These are phyloP conservation scores for Physcomitrellopsis africana DNA, from an alignment of 225 moss, liverwort and hornwort species.

Conservation along the genomic window DNA sequence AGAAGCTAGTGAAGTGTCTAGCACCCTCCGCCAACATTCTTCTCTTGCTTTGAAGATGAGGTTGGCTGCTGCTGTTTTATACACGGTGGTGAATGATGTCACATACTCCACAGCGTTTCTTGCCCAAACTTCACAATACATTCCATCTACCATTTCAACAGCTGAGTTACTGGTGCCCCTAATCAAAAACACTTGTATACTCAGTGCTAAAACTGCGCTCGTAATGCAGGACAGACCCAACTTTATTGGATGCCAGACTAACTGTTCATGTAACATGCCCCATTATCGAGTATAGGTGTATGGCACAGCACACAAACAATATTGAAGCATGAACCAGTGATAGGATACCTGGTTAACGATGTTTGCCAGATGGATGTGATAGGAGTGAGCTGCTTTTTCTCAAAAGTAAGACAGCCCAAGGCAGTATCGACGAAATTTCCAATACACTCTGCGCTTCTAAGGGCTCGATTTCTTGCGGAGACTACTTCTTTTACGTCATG, in stretches of 20 bases:
- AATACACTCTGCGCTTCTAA: slow-evolving; percentile 38
- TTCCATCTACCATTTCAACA: slow-evolving; percentile 31
- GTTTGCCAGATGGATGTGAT: slow-evolving; percentile 39
- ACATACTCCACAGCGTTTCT: slow-evolving; percentile 56
- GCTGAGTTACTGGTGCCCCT: slow-evolving; percentile 34
- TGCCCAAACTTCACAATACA: slow-evolving; percentile 43
- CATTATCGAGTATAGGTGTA: not conserved
- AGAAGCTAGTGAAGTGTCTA: slow-evolving; percentile 36
- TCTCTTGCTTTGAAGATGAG: slow-evolving; percentile 48
- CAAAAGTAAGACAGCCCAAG: slow-evolving; percentile 23
- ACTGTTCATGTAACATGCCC: not conserved
- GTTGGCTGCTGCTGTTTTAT: slow-evolving; percentile 46
- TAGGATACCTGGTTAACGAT: slow-evolving; percentile 1
- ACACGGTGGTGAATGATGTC: slow-evolving; percentile 44
- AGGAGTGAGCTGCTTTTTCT: slow-evolving; percentile 20
- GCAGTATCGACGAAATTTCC: slow-evolving; percentile 36
- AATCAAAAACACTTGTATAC: slow-evolving; percentile 5
- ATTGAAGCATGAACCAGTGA: not conserved
- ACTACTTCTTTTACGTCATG: slow-evolving; percentile 36
- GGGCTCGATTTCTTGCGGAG: slow-evolving; percentile 44
- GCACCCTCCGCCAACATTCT: slow-evolving; percentile 46
- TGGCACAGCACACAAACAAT: not conserved
- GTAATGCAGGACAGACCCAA: slow-evolving; percentile 5
- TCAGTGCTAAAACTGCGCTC: slow-evolving; percentile 6
- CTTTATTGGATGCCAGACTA: slow-evolving; percentile 1